Evolutionary conservation across 2,329 filamentous ascomycete genomes (phyloP).

Genomic region (Allantophomopsis lycopodina): DNA sequence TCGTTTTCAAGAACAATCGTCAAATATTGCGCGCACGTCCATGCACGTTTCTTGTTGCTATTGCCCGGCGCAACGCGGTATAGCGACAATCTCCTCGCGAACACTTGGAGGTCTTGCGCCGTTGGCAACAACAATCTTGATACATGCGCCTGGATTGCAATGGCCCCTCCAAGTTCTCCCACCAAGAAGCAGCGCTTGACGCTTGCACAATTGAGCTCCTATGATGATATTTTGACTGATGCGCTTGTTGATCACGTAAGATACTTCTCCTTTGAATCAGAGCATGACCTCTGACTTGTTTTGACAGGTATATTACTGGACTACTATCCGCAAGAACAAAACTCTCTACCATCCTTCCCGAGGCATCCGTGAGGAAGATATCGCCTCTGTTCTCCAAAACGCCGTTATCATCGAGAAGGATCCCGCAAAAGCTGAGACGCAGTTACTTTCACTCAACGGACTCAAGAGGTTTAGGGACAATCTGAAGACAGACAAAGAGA

Average conservation of each 20-base stretch:
- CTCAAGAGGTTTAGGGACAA: conserved; percentile 55
- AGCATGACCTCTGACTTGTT: conserved; percentile 2
- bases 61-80: neutral
- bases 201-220: conserved; percentile 74
- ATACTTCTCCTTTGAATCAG: neutral
- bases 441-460: conserved; percentile 59
- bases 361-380: conserved; percentile 54
- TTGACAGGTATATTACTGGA: conserved; percentile 84
- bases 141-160: conserved; percentile 9
- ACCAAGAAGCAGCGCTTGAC: conserved; percentile 63
- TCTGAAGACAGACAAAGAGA: conserved; percentile 64
- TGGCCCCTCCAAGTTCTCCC: conserved; percentile 28
- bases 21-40: too few species aligned
- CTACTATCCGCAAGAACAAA: conserved; percentile 86
- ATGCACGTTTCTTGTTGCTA: too few species aligned
- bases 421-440: conserved; percentile 52
- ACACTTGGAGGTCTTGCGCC: neutral
- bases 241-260: conserved; percentile 83
- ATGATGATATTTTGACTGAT: conserved; percentile 94
- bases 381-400: conserved; percentile 44
- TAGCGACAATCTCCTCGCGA: conserved; percentile 2
- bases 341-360: conserved; percentile 75
- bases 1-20: too few species aligned
- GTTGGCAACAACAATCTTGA: neutral
- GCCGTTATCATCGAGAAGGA: conserved; percentile 67